Conservation (phyloP, 2,329 filamentous ascomycete species). For the Penicillium sp. region DNA sequence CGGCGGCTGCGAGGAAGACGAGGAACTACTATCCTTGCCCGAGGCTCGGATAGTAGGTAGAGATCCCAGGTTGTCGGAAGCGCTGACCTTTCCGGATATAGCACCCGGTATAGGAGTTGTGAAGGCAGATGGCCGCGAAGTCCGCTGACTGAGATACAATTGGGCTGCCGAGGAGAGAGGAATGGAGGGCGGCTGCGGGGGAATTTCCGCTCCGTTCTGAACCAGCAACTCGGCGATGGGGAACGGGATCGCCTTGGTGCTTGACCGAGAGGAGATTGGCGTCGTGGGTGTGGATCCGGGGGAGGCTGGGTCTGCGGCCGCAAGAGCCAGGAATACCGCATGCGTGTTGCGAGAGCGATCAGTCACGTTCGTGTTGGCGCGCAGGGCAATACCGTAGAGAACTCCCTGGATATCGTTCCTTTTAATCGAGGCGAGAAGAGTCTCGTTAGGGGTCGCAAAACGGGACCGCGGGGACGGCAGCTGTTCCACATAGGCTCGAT, state of each 20-base stretch:
- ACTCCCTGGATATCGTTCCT: conserved; percentile 93
- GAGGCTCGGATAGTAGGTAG: conserved; percentile 51
- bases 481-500: conserved; percentile 73
- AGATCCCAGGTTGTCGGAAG: conserved; percentile 55
- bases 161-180: conserved; percentile 75
- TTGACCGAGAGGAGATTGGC: conserved; percentile 23
- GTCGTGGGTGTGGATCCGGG: conserved; percentile 50
- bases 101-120: conserved; percentile 41
- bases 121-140: conserved; percentile 31
- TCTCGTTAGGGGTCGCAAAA: conserved; percentile 76
- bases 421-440: conserved; percentile 86
- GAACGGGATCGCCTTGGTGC: conserved; percentile 58
- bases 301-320: conserved; percentile 82
- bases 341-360: conserved; percentile 87
- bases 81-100: conserved; percentile 33
- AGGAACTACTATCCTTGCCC: conserved; percentile 21
- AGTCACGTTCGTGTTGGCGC: conserved; percentile 77
- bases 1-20: conserved; percentile 27
- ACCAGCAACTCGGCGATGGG: conserved; percentile 84
- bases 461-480: conserved; percentile 65
- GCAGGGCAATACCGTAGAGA: conserved; percentile 80
- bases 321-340: conserved; percentile 82
- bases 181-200: conserved; percentile 68
- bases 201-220: conserved; percentile 90
- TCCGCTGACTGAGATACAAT: conserved; percentile 76